Evolutionary conservation across 345 rosid species (phyloP).

Genomic region (Hibiscus tridactylites): DNA sequence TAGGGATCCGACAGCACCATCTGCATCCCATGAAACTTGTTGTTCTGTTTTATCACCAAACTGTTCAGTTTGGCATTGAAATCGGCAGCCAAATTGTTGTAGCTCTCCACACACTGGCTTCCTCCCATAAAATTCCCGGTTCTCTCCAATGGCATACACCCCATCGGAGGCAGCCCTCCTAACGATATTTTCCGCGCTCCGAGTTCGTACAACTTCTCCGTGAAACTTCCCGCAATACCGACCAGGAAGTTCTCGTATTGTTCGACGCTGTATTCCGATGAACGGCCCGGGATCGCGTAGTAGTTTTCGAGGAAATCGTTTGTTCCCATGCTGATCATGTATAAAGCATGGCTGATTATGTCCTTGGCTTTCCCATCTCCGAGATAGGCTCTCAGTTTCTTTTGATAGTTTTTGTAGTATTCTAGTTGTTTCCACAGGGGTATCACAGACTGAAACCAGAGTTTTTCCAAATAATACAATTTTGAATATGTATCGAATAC

Average conservation of each 20-base stretch:
- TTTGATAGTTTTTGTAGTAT: slow-evolving; percentile 46
- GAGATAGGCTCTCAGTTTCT: slow-evolving; percentile 29
- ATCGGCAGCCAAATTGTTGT: slow-evolving; percentile 38
- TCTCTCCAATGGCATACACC: slow-evolving; percentile 64
- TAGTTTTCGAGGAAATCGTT: slow-evolving; percentile 61
- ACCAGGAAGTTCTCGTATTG: slow-evolving; percentile 36
- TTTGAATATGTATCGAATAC: neutral
- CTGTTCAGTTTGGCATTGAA: slow-evolving; percentile 35
- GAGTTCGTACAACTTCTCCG: slow-evolving; percentile 28
- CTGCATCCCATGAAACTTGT: slow-evolving; percentile 33
- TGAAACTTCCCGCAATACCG: slow-evolving; percentile 33
- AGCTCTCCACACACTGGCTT: slow-evolving; percentile 29
- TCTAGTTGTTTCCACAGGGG: slow-evolving; percentile 52
- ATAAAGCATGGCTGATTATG: slow-evolving; percentile 26
- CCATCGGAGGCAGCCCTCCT: slow-evolving; percentile 60
- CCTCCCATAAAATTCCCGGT: slow-evolving; percentile 34
- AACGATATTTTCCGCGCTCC: slow-evolving; percentile 57
- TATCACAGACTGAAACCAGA: slow-evolving; percentile 35
- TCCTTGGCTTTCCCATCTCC: slow-evolving; percentile 28
- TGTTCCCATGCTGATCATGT: slow-evolving; percentile 50
- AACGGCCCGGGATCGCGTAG: slow-evolving; percentile 35
- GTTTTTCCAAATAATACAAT: neutral
- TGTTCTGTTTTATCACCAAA: slow-evolving; percentile 23
- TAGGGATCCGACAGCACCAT: slow-evolving; percentile 42
- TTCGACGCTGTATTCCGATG: slow-evolving; percentile 26